Evolutionary conservation across 2,329 filamentous ascomycete species (phyloP), one percentile per base, ranked within the genome.

Genomic region (Ceratocystis colombiana): DNA sequence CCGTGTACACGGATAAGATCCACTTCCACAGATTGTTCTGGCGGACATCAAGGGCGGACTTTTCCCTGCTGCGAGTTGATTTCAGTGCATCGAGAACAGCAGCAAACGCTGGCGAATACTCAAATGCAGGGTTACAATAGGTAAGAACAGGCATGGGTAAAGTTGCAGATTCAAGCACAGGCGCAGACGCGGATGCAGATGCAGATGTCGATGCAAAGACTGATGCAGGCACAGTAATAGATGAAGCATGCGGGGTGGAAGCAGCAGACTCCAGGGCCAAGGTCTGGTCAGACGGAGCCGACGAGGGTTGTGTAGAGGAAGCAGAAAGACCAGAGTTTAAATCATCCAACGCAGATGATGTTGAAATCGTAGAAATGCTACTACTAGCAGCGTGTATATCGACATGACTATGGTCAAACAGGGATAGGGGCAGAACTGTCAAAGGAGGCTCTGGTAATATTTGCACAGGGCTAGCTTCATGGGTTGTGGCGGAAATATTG

Each of bases 11-110:
- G 1, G 55, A 59, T 20, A 64, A 10, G 17, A 77, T 72, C 77
- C 77, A 78, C 48, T 72, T 71, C 77, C 76, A 77, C 62, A 78
- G 77, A 2, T 70, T 71, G 10, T 71, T 72, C 61, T 76, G 71
- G 10, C 68, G 69, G 28, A 70, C 72, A 69, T 73, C 71, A 15
- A 28, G 8, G 30, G 20, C 28, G 1, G 66, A 64, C 17, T 62
- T 22, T 17, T 45, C 30, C 41, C 8, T 33, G 17, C 45, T 22
- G 28, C 15, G 15, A 17, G 25, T 33, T 15, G 25, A 33, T 17
- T 37, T 59, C 33, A 59, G 20, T n/a, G 55, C 55, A 59, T 71
- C 68, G 61, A 73, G 70, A 15, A 78, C 73, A 12, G 70, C 70
- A 20, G 70, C 44, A 53, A 73, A 72, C 44, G 70, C 67, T 25